phyloP scores from a whole-genome alignment of 2,329 filamentous ascomycete species.

The Tolypocladium tropicale region DNA sequence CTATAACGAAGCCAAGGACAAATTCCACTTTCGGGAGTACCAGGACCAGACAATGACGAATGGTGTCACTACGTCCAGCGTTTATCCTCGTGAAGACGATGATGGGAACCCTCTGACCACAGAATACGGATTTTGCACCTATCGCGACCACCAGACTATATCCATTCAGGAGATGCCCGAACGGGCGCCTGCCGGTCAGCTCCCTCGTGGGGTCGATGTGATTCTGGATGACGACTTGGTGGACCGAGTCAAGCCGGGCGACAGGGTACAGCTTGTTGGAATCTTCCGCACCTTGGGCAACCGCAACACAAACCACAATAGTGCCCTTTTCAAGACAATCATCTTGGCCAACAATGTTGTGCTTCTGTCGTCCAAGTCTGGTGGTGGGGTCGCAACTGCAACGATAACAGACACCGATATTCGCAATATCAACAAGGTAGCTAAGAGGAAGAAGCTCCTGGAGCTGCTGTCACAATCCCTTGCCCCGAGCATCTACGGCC shows the following conservation, averaged over 20 bases:
- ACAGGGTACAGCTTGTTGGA: constrained; percentile 93
- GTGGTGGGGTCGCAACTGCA: constrained; percentile 83
- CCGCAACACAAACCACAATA: constrained; percentile 81
- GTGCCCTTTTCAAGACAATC: constrained; percentile 88
- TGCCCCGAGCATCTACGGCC: constrained; percentile 92
- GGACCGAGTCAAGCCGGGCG: constrained; percentile 88
- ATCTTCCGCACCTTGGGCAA: constrained; percentile 93
- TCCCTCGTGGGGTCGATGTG: constrained; percentile 91
- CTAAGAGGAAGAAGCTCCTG: constrained; percentile 90
- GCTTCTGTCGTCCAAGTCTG: constrained; percentile 88
- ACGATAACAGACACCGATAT: constrained; percentile 95
- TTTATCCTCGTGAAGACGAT: constrained; percentile 90
- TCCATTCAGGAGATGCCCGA: constrained; percentile 99
- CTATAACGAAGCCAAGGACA: constrained; percentile 78
- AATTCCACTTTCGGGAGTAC: constrained; percentile 85
- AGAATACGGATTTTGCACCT: constrained; percentile 92
- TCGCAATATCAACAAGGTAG: constrained; percentile 94
- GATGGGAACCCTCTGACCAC: constrained; percentile 87
- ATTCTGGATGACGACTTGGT: constrained; percentile 95
- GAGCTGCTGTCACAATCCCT: constrained; percentile 88
- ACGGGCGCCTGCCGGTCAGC: constrained; percentile 84
- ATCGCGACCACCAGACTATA: constrained; percentile 93
- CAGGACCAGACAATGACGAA: constrained; percentile 96
- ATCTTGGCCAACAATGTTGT: constrained; percentile 94
- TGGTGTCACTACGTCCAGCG: constrained; percentile 77